These are phyloP conservation scores for Citrus hindsii DNA, from an alignment of 345 rosid species.

Conservation along the genomic window DNA sequence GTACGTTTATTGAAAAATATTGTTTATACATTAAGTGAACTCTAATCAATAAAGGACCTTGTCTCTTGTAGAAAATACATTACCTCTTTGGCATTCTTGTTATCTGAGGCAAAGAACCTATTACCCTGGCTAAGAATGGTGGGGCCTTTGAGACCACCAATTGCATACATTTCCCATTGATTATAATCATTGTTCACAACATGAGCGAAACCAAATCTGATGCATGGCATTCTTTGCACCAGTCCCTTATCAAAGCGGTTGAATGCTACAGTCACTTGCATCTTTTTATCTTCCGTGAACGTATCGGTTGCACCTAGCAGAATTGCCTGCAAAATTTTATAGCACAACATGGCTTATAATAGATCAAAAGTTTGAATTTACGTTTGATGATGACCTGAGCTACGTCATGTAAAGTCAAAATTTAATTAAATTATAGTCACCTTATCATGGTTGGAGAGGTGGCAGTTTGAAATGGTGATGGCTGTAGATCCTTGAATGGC, in stretches of 20 bases:
- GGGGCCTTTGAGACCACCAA: slow-evolving; percentile 52
- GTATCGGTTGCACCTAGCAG: no score
- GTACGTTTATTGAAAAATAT: no score
- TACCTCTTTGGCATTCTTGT: slow-evolving; percentile 34
- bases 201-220: neutral
- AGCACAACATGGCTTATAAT: no score
- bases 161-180: slow-evolving; percentile 9
- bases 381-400: no score
- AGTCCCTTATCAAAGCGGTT: neutral
- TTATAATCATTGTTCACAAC: slow-evolving; percentile 83
- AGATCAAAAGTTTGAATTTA: no score
- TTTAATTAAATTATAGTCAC: neutral
- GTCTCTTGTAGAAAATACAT: no score
- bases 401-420: no score
- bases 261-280: neutral
- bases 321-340: no score
- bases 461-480: neutral
- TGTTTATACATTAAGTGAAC: no score
- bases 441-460: neutral
- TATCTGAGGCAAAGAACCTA: slow-evolving; percentile 60
- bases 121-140: slow-evolving; percentile 80
- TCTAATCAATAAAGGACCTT: no score
- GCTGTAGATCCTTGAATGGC: slow-evolving; percentile 25
- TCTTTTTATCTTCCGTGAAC: no score
- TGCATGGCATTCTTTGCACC: neutral